Evolutionary conservation across 768 basidiomycete genomes (phyloP).

Genomic region (Coprinellus micaceus): DNA sequence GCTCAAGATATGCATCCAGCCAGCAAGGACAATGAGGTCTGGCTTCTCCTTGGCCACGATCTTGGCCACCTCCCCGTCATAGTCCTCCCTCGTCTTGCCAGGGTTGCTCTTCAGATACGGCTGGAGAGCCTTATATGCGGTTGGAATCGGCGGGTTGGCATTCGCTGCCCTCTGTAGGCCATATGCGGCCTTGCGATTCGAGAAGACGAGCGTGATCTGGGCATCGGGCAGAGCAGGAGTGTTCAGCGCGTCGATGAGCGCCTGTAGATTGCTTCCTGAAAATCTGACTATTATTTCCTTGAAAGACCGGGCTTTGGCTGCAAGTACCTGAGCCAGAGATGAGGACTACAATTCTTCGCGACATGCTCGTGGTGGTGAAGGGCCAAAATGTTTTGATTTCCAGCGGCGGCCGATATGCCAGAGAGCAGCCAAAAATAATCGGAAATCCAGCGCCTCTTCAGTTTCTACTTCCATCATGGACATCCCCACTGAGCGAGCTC

Average conservation of each 20-base stretch:
- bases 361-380: constrained; percentile 14
- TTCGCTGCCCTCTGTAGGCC: constrained; percentile 78
- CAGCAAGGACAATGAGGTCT: constrained; percentile 90
- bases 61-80: constrained; percentile 77
- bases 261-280: constrained; percentile 92
- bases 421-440: not conserved
- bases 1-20: constrained; percentile 97
- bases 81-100: constrained; percentile 73
- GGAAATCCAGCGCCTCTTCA: not conserved
- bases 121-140: constrained; percentile 78
- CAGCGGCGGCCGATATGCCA: no score
- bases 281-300: constrained; percentile 2
- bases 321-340: constrained; percentile 53
- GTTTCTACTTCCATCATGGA: not conserved
- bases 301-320: not conserved
- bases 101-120: constrained; percentile 75
- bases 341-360: constrained; percentile 40
- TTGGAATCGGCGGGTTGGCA: constrained; percentile 74
- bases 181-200: constrained; percentile 88
- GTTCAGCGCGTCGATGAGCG: constrained; percentile 83
- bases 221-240: constrained; percentile 71
- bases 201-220: constrained; percentile 76
- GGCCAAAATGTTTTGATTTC: not conserved
- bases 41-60: constrained; percentile 62
- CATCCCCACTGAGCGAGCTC: not conserved